Conservation (phyloP, 2,329 filamentous ascomycete genomes). For the Trematosphaeria pertusa region DNA sequence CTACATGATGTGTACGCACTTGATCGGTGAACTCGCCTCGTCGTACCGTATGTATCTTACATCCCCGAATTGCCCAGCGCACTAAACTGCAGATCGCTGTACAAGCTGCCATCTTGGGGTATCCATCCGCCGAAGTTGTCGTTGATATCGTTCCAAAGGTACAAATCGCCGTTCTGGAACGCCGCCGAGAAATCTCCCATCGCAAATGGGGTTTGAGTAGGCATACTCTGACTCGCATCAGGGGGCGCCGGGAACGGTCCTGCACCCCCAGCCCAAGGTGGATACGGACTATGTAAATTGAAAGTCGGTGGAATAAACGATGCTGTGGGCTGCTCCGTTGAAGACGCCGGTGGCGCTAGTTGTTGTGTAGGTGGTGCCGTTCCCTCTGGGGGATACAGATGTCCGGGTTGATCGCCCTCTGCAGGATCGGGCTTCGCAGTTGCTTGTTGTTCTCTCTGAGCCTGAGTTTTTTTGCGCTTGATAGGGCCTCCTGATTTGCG, state of each 20-base stretch:
- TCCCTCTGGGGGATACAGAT: neutral
- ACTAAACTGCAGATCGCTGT: conserved; percentile 35
- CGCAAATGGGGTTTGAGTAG: conserved; percentile 30
- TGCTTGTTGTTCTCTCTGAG: neutral
- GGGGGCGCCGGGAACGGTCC: conserved; percentile 9
- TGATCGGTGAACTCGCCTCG: too few species aligned
- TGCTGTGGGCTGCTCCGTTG: neutral
- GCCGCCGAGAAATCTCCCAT: conserved; percentile 43
- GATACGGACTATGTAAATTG: conserved; percentile 17
- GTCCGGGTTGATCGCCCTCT: neutral
- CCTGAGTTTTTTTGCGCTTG: conserved; percentile 25
- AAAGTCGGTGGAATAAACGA: conserved; percentile 11
- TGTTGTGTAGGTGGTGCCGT: neutral
- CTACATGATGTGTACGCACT: too few species aligned
- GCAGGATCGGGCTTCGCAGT: neutral
- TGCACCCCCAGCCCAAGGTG: conserved; percentile 11
- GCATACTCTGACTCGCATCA: conserved; percentile 5
- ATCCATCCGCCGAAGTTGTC: conserved; percentile 44
- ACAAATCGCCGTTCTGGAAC: conserved; percentile 46
- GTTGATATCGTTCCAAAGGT: conserved; percentile 45
- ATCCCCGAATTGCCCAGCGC: conserved; percentile 18
- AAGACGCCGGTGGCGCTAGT: neutral
- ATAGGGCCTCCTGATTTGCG: conserved; percentile 32
- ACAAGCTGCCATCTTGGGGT: conserved; percentile 31
- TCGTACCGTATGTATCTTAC: too few species aligned